Evolutionary conservation across 2,329 filamentous ascomycete genomes (phyloP).

Genomic region (Epichloe brachyelytri): DNA sequence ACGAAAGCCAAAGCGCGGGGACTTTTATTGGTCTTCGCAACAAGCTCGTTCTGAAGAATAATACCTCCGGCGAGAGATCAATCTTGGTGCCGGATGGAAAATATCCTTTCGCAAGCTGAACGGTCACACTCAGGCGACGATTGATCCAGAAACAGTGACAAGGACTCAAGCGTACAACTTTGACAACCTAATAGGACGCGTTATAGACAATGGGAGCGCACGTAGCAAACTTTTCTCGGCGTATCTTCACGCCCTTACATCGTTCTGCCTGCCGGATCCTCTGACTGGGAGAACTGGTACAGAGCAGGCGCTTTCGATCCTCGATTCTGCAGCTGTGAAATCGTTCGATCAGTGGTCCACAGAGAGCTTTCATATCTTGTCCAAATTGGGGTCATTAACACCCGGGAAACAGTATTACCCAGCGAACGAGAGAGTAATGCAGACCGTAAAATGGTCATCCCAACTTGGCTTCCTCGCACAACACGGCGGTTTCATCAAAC

Average conservation of each 20-base stretch:
- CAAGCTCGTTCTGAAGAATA: constrained; percentile 31
- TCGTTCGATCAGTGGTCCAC: constrained; percentile 23
- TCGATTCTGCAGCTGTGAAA: constrained; percentile 32
- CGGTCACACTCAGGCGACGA: constrained; percentile 23
- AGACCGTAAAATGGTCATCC: constrained; percentile 29
- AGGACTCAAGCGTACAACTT: constrained; percentile 32
- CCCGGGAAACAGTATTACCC: constrained; percentile 29
- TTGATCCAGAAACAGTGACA: constrained; percentile 12
- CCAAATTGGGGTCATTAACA: background rate
- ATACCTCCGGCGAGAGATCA: constrained; percentile 14
- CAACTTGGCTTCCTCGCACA: constrained; percentile 30
- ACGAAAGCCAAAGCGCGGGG: constrained; percentile 23
- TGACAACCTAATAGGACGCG: constrained; percentile 33
- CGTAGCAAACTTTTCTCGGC: constrained; percentile 37
- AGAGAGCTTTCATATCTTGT: constrained; percentile 1
- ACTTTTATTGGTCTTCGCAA: constrained; percentile 32
- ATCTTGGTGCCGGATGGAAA: constrained; percentile 26
- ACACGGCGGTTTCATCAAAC: constrained; percentile 25
- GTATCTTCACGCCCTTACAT: constrained; percentile 42
- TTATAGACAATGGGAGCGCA: constrained; percentile 36
- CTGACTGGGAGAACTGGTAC: constrained; percentile 38
- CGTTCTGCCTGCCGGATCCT: constrained; percentile 35
- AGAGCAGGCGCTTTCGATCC: constrained; percentile 36
- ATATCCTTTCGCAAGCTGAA: background rate
- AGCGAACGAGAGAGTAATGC: constrained; percentile 25